Conservation (phyloP, 306 rosid species). For the Casuarina equisetifolia region DNA sequence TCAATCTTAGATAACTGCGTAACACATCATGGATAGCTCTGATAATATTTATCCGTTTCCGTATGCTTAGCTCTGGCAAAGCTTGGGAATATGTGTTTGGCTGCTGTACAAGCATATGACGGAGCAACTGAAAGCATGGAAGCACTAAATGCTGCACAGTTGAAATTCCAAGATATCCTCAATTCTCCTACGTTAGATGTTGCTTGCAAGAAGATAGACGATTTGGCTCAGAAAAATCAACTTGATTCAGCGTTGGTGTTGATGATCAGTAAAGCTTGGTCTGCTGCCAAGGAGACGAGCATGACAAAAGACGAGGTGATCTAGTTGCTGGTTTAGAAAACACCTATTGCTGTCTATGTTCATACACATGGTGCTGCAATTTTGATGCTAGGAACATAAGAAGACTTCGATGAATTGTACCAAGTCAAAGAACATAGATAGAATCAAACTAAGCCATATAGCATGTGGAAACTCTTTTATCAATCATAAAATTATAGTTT, state of each 20-base stretch:
- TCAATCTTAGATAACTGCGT: background rate
- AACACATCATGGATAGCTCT: background rate
- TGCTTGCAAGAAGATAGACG: slow-evolving; percentile 94
- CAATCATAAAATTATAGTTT: background rate
- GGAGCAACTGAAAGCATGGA: slow-evolving; percentile 76
- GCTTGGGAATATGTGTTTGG: slow-evolving; percentile 77
- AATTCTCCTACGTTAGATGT: slow-evolving; percentile 80
- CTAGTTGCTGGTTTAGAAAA: slow-evolving; percentile 12
- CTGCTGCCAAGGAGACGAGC: slow-evolving; percentile 86
- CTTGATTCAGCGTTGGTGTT: slow-evolving; percentile 85
- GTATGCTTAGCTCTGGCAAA: slow-evolving; percentile 54
- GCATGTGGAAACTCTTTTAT: background rate
- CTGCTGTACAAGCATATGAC: slow-evolving; percentile 83
- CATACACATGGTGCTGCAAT: background rate
- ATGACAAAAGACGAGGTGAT: slow-evolving; percentile 86
- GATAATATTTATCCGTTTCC: slow-evolving; percentile 17
- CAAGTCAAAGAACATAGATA: background rate
- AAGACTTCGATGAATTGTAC: background rate
- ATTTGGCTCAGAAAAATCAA: slow-evolving; percentile 79
- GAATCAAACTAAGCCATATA: background rate
- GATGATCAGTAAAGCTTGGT: slow-evolving; percentile 98
- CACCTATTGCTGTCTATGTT: slow-evolving; percentile 15
- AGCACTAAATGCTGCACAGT: slow-evolving; percentile 79
- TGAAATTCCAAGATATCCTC: slow-evolving; percentile 89
- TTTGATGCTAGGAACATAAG: background rate